Percentiles rank a stretch among this genome's conserved stretches.
Conservation (phyloP, 805 yeast genomes). For the Saturnispora serradocipensis region DNA sequence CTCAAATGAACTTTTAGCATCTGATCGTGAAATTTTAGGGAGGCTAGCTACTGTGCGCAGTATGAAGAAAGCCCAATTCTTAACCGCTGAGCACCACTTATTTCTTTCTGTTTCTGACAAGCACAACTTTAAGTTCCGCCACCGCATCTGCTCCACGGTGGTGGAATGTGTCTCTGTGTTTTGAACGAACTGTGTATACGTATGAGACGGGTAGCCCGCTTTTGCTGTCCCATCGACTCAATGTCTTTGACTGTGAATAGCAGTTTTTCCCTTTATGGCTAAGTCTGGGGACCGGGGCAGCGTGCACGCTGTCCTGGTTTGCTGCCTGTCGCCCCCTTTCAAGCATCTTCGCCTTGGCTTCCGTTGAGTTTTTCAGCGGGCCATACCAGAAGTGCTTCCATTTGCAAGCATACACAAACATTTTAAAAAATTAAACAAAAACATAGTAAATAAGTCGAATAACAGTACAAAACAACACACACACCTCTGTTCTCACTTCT, state of each 20-base stretch:
- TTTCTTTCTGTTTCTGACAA: background rate
- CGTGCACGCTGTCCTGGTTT: background rate
- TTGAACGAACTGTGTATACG: conserved; percentile 5
- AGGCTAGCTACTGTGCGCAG: background rate
- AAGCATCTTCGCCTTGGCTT: background rate
- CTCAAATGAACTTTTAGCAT: background rate
- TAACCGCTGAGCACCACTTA: conserved; percentile 1
- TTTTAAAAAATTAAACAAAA: background rate
- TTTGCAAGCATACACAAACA: background rate
- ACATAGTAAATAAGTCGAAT: background rate
- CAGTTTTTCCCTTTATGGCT: background rate
- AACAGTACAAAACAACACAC: background rate
- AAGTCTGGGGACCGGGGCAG: background rate
- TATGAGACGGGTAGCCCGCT: background rate
- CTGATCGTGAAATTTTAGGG: background rate
- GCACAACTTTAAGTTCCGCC: conserved; percentile 15
- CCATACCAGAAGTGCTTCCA: background rate
- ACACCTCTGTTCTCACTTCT: background rate
- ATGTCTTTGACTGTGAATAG: background rate
- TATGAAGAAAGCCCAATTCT: background rate
- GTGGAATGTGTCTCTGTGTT: conserved; percentile 17
- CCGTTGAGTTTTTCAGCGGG: background rate
- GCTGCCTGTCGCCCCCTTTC: background rate
- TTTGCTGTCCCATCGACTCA: background rate
- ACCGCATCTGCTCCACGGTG: conserved; percentile 4